Base-by-base conservation (phyloP, 1,139 yeast genomes). In the Kodamaea alishanica region DNA sequence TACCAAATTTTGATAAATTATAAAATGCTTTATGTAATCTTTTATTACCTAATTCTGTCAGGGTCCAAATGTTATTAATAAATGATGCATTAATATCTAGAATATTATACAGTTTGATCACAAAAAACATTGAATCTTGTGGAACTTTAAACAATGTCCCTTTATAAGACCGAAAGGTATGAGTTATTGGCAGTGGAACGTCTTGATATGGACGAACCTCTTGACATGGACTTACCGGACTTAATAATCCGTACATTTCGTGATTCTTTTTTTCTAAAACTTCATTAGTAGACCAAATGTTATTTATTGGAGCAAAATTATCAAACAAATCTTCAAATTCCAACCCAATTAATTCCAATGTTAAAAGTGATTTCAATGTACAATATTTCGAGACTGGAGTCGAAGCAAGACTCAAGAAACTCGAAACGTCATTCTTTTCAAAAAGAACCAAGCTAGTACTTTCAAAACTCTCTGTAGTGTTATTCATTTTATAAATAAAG, bases 1-100 rank as follows among this genome's bases (percentile, higher is more conserved):
- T 61, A 1, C 65, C 68, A 2, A 45, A 51, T 27, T 46, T 57
- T 34, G 39, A 40, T 9, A 44, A 32, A 6, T 47, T 50, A 7
- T 42, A 47, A 41, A 47, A 72, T 0, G 75, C 73, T 38, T 61
- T 65, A 32, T 74, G 65, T 35, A 79, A 61, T 41, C 81, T 59
- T 40, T 65, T 70, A 47, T 78, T 79, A 0, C 84, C 84, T 39
- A 72, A 58, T 27, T 67, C 76, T 0, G 84, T 79, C 0, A 84
- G 77, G 0, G 82, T 67, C 85, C 85, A 79, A 26, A 78, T 66
- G 6, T 67, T 66, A 44, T 77, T 66, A 35, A 58, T 50, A 45
- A 70, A 70, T 0, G 83, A 75, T 4, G 78, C 67, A 40, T 62
- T 63, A 9, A 79, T 73, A 47, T 79, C 81, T 11, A 61, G 58